Evolutionary conservation across 2,329 filamentous ascomycete genomes (phyloP).

Genomic region (Cladosporium sp.): DNA sequence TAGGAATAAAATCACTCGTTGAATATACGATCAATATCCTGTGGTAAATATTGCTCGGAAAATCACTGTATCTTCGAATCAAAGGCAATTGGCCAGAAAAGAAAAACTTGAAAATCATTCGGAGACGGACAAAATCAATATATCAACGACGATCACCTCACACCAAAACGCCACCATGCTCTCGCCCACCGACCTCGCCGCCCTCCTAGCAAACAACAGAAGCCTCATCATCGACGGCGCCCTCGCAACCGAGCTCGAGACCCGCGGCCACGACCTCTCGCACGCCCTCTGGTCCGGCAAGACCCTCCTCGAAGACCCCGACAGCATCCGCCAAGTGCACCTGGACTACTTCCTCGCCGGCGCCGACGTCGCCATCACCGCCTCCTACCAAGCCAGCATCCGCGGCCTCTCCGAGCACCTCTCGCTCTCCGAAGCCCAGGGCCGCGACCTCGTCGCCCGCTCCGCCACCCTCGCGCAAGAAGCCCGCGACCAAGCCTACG

Average conservation of each 20-base stretch:
- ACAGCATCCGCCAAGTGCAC: conserved; percentile 39
- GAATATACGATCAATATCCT: too few relatives aligned
- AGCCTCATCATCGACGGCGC: conserved; percentile 40
- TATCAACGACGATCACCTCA: not conserved
- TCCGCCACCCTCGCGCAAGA: conserved; percentile 37
- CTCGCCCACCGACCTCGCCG: not conserved
- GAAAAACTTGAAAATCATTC: not conserved
- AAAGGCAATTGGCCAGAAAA: not conserved
- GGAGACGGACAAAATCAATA: not conserved
- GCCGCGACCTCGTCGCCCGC: conserved; percentile 32
- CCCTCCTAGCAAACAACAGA: not conserved
- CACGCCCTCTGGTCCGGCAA: conserved; percentile 42
- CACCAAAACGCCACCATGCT: not conserved
- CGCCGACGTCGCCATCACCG: conserved; percentile 43
- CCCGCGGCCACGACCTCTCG: conserved; percentile 38
- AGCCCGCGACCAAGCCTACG: conserved; percentile 32
- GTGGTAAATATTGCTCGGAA: too few relatives aligned
- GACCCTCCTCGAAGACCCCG: conserved; percentile 34
- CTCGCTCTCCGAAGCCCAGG: conserved; percentile 27
- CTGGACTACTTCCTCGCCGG: conserved; percentile 40
- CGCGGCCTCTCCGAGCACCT: conserved; percentile 36
- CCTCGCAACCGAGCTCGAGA: conserved; percentile 43
- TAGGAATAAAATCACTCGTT: too few relatives aligned
- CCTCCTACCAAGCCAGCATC: conserved; percentile 43
- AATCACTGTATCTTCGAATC: not conserved